Base-by-base conservation (phyloP, 2,329 filamentous ascomycete genomes). In the Aspergillus novofumigatus region DNA sequence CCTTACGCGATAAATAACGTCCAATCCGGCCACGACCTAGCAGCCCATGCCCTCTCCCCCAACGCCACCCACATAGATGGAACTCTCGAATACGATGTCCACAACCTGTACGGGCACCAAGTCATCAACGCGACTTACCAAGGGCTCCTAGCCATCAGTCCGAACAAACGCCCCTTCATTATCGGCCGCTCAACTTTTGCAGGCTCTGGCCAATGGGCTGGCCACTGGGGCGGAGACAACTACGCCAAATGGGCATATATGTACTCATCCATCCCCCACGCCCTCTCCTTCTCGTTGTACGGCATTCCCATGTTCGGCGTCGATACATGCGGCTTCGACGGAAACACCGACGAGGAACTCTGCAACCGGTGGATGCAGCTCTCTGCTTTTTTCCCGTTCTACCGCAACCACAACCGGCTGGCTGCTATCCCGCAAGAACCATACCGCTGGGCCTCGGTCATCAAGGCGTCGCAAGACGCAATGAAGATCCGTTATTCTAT, bases 141-240 rank as follows among this genome's bases (percentile, higher is more conserved):
- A 49, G 89, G 85, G 56, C 82, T 93, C 2, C 71, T 78, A 2
- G 78, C 90, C 21, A 84, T 85, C 58, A 85, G 87, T 0, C 23
- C 23, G 3, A 79, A 76, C 14, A 89, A 89, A 70, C 85, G 91
- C 0, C 91, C 91, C 0, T 90, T 95, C 74, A 89, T 96, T 67
- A 91, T 96, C 66, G 89, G 88, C 0, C 86, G 91, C 17, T 90
- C 87, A 42, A 94, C 90, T 1, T 94, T 93, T 67, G 82, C 89
- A 9, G 90, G 91, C 2, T 85, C 85, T 0, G 91, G 91, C 1
- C 85, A 84, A 69, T 88, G 83, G 76, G 87, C 89, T 1, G 90
- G 89, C 1, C 90, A 94, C 72, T 95, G 90, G 90, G 89, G 90
- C 29, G 89, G 88, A 32, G 86, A 93, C 71, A 92, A 92, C 67